phyloP scores from a whole-genome alignment of 441 rosid species.

The Erysimum cheiri region DNA sequence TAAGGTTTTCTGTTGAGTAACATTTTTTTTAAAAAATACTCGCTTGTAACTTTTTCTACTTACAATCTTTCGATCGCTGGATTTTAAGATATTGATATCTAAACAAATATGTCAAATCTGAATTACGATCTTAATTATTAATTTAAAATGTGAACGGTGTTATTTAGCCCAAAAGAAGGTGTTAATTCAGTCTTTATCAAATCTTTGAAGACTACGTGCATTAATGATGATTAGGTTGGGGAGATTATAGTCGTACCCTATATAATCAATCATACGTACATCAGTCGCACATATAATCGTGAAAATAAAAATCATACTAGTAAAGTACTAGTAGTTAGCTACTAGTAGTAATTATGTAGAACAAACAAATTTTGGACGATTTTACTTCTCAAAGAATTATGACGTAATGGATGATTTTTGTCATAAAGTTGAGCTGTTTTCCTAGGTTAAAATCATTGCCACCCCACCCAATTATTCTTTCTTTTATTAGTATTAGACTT shows the following conservation, averaged over 20 bases:
- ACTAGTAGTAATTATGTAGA: no score
- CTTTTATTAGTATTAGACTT: constrained; percentile 1
- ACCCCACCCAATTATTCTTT: not conserved
- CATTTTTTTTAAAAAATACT: not conserved
- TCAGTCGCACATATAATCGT: not conserved
- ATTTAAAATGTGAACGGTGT: not conserved
- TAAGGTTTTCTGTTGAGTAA: not conserved
- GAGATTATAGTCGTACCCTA: not conserved
- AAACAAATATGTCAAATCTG: not conserved
- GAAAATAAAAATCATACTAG: no score
- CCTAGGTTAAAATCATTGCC: not conserved
- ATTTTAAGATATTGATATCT: not conserved
- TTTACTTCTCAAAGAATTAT: no score
- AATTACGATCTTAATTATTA: not conserved
- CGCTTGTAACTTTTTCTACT: no score
- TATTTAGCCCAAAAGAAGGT: not conserved
- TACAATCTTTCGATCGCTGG: not conserved
- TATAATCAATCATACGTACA: no score
- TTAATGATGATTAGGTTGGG: constrained; percentile 20
- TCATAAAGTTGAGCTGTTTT: not conserved
- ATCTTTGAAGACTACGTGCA: constrained; percentile 18
- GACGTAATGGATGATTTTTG: not conserved
- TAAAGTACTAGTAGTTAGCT: no score
- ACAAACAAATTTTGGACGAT: no score
- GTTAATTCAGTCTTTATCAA: not conserved